Base-by-base conservation (phyloP, 2,329 filamentous ascomycete species). In the Paraphaeosphaeria minitans region DNA sequence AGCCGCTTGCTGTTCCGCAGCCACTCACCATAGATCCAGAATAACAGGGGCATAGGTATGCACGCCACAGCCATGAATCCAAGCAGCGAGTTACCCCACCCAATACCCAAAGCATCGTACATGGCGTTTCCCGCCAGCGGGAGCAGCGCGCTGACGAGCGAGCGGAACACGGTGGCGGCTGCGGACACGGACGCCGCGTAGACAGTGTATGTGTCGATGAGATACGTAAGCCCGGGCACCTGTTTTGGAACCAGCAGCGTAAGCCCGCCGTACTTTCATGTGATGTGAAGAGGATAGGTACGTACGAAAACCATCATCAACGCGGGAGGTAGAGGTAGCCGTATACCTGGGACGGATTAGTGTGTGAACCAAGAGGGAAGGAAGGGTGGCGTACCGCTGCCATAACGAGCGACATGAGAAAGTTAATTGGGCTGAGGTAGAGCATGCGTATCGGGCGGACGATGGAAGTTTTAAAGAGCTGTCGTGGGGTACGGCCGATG, bases 121-220 rank as follows among this genome's bases (percentile, higher is more conserved):
- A 76, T 58, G 9, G 56, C 63, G 24, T 63, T 62, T 2, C 69
- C 73, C 6, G 64, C 70, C 21, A 75, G 69, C 10, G 74, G 74
- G 16, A 77, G 41, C 16, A 75, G 51, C 1, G 70, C 72, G 3
- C 67, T 73, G 33, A 66, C 56, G 12, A 69, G 46, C 12, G 62
- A 68, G 4, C 73, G 65, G 19, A 73, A 58, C 0, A 76, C 64
- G 1, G 69, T 69, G 29, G 71, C 69, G 10, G 74, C 74, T 1
- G 71, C 68, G 16, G 70, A 63, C 5, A 72, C 73, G 21, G 67
- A 71, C 0, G 73, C 74, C 3, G 74, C 74, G 52, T 75, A 66
- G 1, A 63, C 45, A 2, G 69, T 72, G 47, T 67, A 77, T 2
- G 67, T 66, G 55, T 76, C 73, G 19, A 76, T 65, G 6, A 76